Evolutionary conservation across 305 asterid genomes (phyloP).

Genomic region (Coffea humblotiana): DNA sequence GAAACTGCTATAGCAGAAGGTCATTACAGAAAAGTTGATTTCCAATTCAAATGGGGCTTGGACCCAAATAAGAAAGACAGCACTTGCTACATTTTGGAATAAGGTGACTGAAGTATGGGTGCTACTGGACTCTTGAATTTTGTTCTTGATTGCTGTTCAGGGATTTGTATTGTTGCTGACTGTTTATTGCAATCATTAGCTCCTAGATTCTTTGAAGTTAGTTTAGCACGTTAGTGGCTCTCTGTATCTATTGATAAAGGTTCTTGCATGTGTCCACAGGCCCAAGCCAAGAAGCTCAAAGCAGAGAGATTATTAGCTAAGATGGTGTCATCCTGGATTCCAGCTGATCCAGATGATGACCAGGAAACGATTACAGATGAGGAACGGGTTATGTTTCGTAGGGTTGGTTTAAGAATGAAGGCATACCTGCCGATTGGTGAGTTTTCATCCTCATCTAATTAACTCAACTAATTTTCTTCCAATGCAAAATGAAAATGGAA

Average conservation of each 20-base stretch:
- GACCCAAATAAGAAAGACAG: background rate
- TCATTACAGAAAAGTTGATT: background rate
- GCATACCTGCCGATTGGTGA: constrained; percentile 93
- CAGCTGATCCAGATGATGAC: constrained; percentile 86
- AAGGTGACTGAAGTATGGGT: background rate
- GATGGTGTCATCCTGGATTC: constrained; percentile 87
- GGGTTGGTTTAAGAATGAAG: constrained; percentile 92
- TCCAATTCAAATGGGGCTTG: background rate
- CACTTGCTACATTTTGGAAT: background rate
- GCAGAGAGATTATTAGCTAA: constrained; percentile 83
- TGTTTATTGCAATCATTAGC: constrained; percentile 4
- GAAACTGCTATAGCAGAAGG: background rate
- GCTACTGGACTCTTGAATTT: background rate
- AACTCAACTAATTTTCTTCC: constrained; percentile 5
- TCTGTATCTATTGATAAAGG: constrained; percentile 15
- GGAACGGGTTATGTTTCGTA: constrained; percentile 84
- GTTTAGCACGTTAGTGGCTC: constrained; percentile 18
- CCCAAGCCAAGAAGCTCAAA: constrained; percentile 90
- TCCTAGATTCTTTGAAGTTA: background rate
- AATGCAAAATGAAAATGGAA: constrained; percentile 1
- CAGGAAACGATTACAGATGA: constrained; percentile 97
- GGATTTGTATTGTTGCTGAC: background rate
- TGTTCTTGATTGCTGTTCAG: background rate
- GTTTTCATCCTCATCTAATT: constrained; percentile 29
- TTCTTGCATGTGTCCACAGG: constrained; percentile 46